These are phyloP conservation scores for Neoarthrinium moseri DNA, from an alignment of 2,329 filamentous ascomycete genomes.

Conservation along the genomic window DNA sequence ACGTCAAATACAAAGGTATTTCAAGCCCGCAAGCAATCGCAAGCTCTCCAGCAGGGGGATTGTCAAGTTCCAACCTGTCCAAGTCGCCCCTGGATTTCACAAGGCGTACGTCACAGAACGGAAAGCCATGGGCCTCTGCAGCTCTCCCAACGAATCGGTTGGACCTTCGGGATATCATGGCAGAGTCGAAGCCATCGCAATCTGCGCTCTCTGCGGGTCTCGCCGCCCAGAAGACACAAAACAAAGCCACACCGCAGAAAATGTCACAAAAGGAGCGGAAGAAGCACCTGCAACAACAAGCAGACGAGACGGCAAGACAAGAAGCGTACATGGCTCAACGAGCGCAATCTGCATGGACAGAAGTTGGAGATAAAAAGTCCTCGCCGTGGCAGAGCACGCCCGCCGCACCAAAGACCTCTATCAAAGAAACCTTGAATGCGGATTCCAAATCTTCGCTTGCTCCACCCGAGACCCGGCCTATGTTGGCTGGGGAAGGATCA, in stretches of 20 bases:
- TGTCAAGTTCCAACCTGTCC: slow-evolving; percentile 9
- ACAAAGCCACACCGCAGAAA: slow-evolving; percentile 50
- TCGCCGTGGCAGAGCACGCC: slow-evolving; percentile 68
- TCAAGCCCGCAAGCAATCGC: slow-evolving; percentile 12
- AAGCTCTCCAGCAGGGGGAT: slow-evolving; percentile 11
- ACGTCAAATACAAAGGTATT: slow-evolving; percentile 35
- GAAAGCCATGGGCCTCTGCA: slow-evolving; percentile 49
- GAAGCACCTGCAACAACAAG: slow-evolving; percentile 70
- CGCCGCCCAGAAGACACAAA: slow-evolving; percentile 48
- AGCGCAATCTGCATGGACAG: slow-evolving; percentile 45
- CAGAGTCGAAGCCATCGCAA: slow-evolving; percentile 46
- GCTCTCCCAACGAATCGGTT: slow-evolving; percentile 61
- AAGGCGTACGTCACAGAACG: slow-evolving; percentile 17
- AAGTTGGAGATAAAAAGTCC: slow-evolving; percentile 35
- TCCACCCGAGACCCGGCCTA: slow-evolving; percentile 36
- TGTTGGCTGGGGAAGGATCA: slow-evolving; percentile 40
- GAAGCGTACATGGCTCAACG: slow-evolving; percentile 28
- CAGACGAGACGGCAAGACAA: slow-evolving; percentile 40
- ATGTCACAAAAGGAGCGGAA: slow-evolving; percentile 93
- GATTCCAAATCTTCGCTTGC: slow-evolving; percentile 28
- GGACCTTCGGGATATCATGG: slow-evolving; percentile 76
- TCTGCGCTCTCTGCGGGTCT: slow-evolving; percentile 56
- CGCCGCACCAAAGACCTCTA: slow-evolving; percentile 44
- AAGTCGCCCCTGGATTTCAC: slow-evolving; percentile 11
- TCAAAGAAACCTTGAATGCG: slow-evolving; percentile 46